Evolutionary conservation across 2,329 filamentous ascomycete genomes (phyloP), one percentile per base, ranked within the genome.

Genomic region (Botrytis deweyae): DNA sequence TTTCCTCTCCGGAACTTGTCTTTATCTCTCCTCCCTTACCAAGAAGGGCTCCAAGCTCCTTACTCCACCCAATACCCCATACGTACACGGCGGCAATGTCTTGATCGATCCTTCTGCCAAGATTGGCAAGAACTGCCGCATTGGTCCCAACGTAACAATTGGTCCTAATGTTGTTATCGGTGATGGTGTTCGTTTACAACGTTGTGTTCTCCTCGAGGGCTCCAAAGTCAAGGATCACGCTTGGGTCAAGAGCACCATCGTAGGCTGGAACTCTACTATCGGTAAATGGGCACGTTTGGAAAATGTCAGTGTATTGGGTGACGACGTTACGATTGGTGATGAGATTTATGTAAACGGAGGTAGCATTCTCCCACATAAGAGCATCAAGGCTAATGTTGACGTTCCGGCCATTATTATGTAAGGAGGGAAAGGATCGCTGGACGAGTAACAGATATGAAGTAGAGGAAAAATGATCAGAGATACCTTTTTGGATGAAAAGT

Each of bases 271-370:
- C 88, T 97, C 94, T 86, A 92, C 90, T 52, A 94, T 99, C 73
- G 95, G 95, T 82, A 93, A 92, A 82, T 99, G 95, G 95, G 95
- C 95, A 74, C 92, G 95, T 78, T 87, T 98, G 77, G 96, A 99
- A 88, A 99, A 99, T 82, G 95, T 98, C 61, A 95, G 93, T n/a
- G 95, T 99, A 72, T 89, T 99, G 33, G 96, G 95, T 78, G 96
- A 99, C 85, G 95, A 99, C 82, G 95, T 99, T 72, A 97, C 93
- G 74, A 97, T 99, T 82, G 95, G 94, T 70, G 95, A 99, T 81
- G 95, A 99, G 86, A 94, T 99, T 79, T 98, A 98, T 84, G 96
- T 98, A 84, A 99, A 99, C 84, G 95, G 95, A 80, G 94, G 95
- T 81, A 97, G 93, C 80, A 92, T 99, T 76, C 87, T 99, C 77